phyloP scores from a whole-genome alignment of 768 basidiomycete species.

The Sistotremastrum suecicum region DNA sequence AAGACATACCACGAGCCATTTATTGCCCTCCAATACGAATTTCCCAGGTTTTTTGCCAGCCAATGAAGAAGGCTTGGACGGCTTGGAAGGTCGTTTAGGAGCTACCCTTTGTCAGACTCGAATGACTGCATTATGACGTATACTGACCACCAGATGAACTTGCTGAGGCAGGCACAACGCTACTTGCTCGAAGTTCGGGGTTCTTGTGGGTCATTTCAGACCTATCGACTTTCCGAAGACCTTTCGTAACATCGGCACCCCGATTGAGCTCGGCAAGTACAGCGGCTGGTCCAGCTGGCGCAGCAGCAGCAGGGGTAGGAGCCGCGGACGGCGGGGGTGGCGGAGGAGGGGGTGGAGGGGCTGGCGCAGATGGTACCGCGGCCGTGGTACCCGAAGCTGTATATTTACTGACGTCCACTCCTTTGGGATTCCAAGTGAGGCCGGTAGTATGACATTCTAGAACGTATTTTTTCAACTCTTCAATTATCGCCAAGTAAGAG shows the following conservation, averaged over 20 bases:
- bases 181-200: constrained; percentile 55
- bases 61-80: constrained; percentile 71
- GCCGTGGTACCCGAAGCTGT: constrained; percentile 21
- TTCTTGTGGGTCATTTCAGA: constrained; percentile 99
- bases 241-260: constrained; percentile 81
- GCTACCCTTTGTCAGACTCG: constrained; percentile 1
- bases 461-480: constrained; percentile 71
- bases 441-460: constrained; percentile 79
- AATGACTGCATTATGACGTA: not conserved
- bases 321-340: constrained; percentile 29
- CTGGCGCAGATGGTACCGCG: constrained; percentile 20
- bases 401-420: constrained; percentile 42
- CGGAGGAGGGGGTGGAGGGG: constrained; percentile 30
- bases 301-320: constrained; percentile 15
- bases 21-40: constrained; percentile 78
- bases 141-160: constrained; percentile 6
- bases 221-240: constrained; percentile 85
- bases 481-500: constrained; percentile 52
- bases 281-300: constrained; percentile 48
- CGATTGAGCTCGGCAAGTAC: constrained; percentile 88
- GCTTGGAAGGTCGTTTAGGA: constrained; percentile 57
- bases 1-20: constrained; percentile 75
- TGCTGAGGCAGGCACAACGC: constrained; percentile 35
- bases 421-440: constrained; percentile 77
- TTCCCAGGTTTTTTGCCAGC: constrained; percentile 87